Conservation (phyloP, 2,329 filamentous ascomycete species). For the Calonectria henricotiae region DNA sequence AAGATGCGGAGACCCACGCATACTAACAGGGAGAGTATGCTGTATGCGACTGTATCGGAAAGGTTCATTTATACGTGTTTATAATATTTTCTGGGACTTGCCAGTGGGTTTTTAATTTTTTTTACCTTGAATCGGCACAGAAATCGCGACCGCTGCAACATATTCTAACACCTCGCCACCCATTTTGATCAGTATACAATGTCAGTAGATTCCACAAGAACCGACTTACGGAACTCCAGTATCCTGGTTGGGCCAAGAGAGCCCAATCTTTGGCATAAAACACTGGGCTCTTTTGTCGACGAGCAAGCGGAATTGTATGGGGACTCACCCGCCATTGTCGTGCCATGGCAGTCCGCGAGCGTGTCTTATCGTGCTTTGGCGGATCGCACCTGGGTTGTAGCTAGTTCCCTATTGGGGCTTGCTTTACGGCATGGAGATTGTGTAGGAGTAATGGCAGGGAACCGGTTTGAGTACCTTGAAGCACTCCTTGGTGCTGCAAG, state of each 20-base stretch:
- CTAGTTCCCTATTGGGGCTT: constrained; percentile 38
- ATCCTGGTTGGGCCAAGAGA: constrained; percentile 18
- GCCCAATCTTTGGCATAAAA: constrained; percentile 14
- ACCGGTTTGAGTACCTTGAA: constrained; percentile 41
- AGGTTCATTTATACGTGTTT: constrained; percentile 15
- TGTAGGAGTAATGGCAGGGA: constrained; percentile 42
- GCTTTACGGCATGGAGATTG: constrained; percentile 34
- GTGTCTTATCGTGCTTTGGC: constrained; percentile 36
- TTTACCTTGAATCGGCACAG: not conserved
- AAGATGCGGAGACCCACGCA: constrained; percentile 3
- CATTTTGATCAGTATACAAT: not conserved
- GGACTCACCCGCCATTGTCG: constrained; percentile 23
- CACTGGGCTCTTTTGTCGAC: constrained; percentile 26
- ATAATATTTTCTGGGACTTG: not conserved
- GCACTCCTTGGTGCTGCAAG: constrained; percentile 39
- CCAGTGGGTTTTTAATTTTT: too few species aligned
- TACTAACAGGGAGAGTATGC: not conserved
- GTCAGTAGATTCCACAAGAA: not conserved
- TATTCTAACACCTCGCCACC: too few species aligned
- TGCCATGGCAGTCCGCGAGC: constrained; percentile 37
- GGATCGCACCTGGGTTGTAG: constrained; percentile 35
- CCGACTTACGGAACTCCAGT: not conserved
- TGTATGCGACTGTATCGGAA: not conserved
- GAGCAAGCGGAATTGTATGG: constrained; percentile 32
- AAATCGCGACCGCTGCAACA: too few species aligned